These are phyloP conservation scores for Trichoderma sp. DNA, from an alignment of 2,329 filamentous ascomycete species.

Conservation along the genomic window DNA sequence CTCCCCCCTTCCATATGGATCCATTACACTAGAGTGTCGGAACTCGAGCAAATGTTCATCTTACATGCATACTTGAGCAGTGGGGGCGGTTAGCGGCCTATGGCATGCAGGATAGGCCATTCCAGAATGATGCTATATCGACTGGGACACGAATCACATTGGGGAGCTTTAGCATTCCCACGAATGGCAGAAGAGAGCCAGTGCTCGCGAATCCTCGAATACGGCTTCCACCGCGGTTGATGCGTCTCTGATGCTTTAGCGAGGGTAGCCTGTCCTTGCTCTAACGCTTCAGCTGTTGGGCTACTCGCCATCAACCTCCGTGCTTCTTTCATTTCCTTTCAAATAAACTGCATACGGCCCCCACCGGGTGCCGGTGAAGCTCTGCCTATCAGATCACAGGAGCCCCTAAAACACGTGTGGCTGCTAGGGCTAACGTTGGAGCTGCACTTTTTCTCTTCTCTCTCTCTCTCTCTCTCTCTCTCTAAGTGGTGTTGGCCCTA, in stretches of 20 bases:
- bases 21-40: background rate
- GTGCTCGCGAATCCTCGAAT: background rate
- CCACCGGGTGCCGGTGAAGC: background rate
- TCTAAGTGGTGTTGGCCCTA: background rate
- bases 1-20: background rate
- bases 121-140: conserved; percentile 7
- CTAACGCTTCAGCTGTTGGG: background rate
- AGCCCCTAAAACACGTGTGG: conserved; percentile 13
- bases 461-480: background rate
- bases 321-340: background rate
- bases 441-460: background rate
- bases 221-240: background rate
- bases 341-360: conserved; percentile 1
- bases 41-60: background rate
- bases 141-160: background rate
- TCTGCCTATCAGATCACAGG: conserved; percentile 7
- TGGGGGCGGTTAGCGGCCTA: conserved; percentile 3
- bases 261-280: background rate
- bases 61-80: background rate
- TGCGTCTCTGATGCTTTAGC: background rate
- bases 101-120: background rate
- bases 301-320: background rate
- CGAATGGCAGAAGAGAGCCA: conserved; percentile 5
- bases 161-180: background rate
- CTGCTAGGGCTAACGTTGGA: conserved; percentile 11